Evolutionary conservation across 2,329 filamentous ascomycete species (phyloP).

Genomic region (Colletotrichum chrysophilum): DNA sequence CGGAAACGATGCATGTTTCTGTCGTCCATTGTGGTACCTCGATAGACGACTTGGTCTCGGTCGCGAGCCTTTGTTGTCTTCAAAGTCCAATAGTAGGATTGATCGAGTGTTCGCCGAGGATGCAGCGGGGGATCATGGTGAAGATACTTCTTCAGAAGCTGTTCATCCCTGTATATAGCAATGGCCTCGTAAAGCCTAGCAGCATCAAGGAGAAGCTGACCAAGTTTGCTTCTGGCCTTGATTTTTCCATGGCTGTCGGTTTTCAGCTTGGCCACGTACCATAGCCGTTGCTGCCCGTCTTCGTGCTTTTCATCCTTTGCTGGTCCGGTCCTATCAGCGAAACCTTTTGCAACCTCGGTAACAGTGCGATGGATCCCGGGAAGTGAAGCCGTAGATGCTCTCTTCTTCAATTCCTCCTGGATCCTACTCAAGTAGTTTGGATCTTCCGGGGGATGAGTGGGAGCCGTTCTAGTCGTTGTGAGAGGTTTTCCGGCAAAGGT

Average conservation of each 20-base stretch:
- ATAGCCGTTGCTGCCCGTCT: background rate
- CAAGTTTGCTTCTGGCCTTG: slow-evolving; percentile 23
- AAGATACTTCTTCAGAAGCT: slow-evolving; percentile 37
- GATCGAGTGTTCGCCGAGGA: slow-evolving; percentile 50
- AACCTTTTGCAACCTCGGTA: background rate
- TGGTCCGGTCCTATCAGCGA: background rate
- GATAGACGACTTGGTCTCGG: slow-evolving; percentile 46
- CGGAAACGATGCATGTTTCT: slow-evolving; percentile 25
- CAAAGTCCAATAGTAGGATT: slow-evolving; percentile 47
- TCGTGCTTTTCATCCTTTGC: background rate
- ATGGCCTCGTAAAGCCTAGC: slow-evolving; percentile 41
- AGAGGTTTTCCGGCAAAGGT: background rate
- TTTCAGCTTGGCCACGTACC: slow-evolving; percentile 22
- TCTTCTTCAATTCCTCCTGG: no score
- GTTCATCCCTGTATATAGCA: slow-evolving; percentile 36
- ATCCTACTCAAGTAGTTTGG: no score
- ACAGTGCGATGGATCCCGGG: background rate
- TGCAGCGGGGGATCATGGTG: slow-evolving; percentile 40
- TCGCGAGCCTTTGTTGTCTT: slow-evolving; percentile 44
- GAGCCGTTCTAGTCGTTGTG: no score
- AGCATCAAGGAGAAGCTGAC: slow-evolving; percentile 35
- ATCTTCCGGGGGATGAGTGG: no score
- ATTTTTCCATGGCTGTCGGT: background rate
- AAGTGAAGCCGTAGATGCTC: no score
- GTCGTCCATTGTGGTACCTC: slow-evolving; percentile 33